Evolutionary conservation across 208 protist species (phyloP), one percentile per base, ranked within the genome.

Genomic region (Acanthamoeba royreba): DNA sequence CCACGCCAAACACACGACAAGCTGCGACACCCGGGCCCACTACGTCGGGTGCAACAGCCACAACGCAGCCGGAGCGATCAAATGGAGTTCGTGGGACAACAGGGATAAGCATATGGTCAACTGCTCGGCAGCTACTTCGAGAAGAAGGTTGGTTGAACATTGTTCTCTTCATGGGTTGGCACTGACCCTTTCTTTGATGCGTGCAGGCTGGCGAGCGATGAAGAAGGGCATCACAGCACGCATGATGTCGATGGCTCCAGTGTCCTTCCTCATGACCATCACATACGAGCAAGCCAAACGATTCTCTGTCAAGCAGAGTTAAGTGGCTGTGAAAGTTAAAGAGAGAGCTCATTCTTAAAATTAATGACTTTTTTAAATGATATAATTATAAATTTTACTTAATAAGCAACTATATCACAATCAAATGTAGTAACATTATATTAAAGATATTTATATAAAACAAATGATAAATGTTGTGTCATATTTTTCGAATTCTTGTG

Each of bases 221-320:
- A 88, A 88, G 81, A 53, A 63, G 52, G 81, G 81, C n/a, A 88
- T 88, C 28, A 88, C 81, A 19, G 81, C 81, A 15, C 81, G 81
- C 8, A 88, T 88, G 47, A 53, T 88, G 81, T 53, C 81, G 33
- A 63, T 88, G 45, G 81, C 81, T 9, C 81, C 81, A 17, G 81
- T 88, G 11, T 66, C 47, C 81, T 88, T 88, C 52, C 81, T 88
- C 81, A 53, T 88, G 45, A 88, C 52, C n/a, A 88, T 63, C 52
- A 66, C 47, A 42, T 88, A 88, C 81, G 81, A 88, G 52, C 45
- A 66, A 33, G 81, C 52, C 45, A 88, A 88, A 28, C 45, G 81
- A 0, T 38, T 88, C 15, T 17, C 47, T 49, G 31, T 53, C 46
- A 88, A 66, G n/a, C 45, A 88, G 77, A 42, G 31, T 53, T 31